Base-by-base conservation (phyloP, 129 eudicot genomes). In the Pulicaria dysenterica region DNA sequence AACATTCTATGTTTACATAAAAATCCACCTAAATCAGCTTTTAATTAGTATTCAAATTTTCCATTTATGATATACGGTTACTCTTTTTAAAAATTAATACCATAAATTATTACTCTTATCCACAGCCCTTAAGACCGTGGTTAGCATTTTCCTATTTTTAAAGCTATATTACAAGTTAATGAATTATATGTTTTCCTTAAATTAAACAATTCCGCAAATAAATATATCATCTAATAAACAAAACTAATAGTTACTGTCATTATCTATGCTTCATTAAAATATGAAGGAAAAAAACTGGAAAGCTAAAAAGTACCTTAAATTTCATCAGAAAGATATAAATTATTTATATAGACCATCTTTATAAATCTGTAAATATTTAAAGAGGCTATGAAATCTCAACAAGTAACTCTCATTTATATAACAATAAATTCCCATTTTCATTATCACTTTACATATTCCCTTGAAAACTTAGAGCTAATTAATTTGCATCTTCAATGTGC, bases 241-340 rank as follows among this genome's bases (percentile, higher is more conserved):
- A 2, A 31, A 66, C 2, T 17, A 10, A 9, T 6, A 4, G 16
- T 17, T 34, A 13, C 31, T 19, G 19, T 66, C 19, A 19, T 47
- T 46, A 46, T 66, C 38, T 58, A 34, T 38, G 47, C 36, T 39
- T 62, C 9, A 5, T 19, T 13, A n/a, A 40, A 53, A 53, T 64
- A 74, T 42, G 7, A 16, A 34, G 34, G 39, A 43, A 14, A 7
- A 41, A 19, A 19, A 14, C n/a, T 6, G 1, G n/a, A 75, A 65
- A 65, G 40, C 56, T 8, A 58, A 54, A 64, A 65, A 44, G 73
- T 44, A 75, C 73, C 58, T 54, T 65, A 65, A 65, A 58, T 43
- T 45, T 62, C 63, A 40, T 17, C 5, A 37, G 14, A 31, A 71
- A 13, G 8, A 38, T 34, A 67, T 67, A 24, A 66, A 12, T 7